Percentiles rank a stretch among this genome's conserved stretches.
phyloP scores from a whole-genome alignment of 2,329 filamentous ascomycete species.

The Venturia oleaginea region DNA sequence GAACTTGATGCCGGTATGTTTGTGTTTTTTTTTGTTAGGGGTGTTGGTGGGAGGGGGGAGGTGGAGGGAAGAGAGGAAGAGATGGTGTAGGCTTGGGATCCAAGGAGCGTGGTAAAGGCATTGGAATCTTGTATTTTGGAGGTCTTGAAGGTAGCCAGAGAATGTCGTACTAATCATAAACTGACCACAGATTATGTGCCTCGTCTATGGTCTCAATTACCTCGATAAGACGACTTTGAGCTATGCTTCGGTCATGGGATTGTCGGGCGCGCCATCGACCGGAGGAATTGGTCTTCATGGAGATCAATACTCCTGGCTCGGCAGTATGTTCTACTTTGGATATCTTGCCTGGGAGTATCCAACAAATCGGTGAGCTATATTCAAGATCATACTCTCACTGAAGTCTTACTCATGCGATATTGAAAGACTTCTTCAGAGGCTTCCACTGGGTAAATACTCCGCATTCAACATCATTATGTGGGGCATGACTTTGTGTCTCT shows the following conservation, averaged over 20 bases:
- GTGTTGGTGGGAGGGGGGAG: background rate
- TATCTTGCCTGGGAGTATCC: slow-evolving; percentile 57
- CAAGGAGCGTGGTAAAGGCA: background rate
- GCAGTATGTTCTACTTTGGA: slow-evolving; percentile 44
- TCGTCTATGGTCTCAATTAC: slow-evolving; percentile 51
- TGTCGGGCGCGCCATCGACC: slow-evolving; percentile 21
- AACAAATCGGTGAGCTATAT: slow-evolving; percentile 40
- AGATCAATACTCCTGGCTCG: slow-evolving; percentile 44
- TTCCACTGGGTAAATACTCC: slow-evolving; percentile 59
- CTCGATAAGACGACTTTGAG: slow-evolving; percentile 50
- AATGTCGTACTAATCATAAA: background rate
- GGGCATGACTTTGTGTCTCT: slow-evolving; percentile 52
- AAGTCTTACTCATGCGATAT: background rate
- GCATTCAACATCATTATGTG: slow-evolving; percentile 56
- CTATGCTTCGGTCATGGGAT: slow-evolving; percentile 44
- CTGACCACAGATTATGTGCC: slow-evolving; percentile 41
- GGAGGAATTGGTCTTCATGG: slow-evolving; percentile 38
- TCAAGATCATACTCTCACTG: no score
- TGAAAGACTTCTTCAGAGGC: slow-evolving; percentile 44
- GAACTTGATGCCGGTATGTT: slow-evolving; percentile 46
- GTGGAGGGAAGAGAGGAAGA: background rate
- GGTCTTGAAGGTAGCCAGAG: background rate
- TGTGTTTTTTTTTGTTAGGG: background rate
- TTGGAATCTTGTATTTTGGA: background rate
- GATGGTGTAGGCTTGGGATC: background rate